Percentiles rank a stretch among this genome's conserved stretches.
phyloP scores from a whole-genome alignment of 345 rosid genomes.

The Melastoma malabathricum region DNA sequence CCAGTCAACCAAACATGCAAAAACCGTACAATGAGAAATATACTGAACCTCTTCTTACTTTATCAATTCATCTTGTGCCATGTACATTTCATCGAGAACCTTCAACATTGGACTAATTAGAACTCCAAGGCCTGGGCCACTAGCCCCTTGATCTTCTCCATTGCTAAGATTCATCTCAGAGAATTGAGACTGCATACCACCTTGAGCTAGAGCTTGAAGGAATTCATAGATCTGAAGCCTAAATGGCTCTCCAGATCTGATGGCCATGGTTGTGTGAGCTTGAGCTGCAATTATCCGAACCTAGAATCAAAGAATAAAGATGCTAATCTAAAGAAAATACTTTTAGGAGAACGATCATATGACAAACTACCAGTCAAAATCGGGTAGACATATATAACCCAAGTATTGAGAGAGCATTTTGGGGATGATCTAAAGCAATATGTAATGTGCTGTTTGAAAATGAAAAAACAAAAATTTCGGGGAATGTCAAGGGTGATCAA shows the following conservation, averaged over 20 bases:
- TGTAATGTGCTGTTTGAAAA: no score
- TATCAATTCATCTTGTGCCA: slow-evolving; percentile 91
- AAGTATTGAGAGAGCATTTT: no score
- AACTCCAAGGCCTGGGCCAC: slow-evolving; percentile 97
- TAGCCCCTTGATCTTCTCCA: slow-evolving; percentile 99
- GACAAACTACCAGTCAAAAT: no score
- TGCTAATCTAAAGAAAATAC: background rate
- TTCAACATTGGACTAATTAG: slow-evolving; percentile 85
- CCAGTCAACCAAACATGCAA: slow-evolving; percentile 1
- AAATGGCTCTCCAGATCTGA: slow-evolving; percentile 97
- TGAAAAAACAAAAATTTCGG: no score
- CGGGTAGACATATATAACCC: no score
- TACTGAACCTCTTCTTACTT: slow-evolving; percentile 35
- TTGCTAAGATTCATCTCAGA: slow-evolving; percentile 95
- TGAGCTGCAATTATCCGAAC: slow-evolving; percentile 92
- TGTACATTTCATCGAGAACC: slow-evolving; percentile 94
- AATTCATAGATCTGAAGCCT: slow-evolving; percentile 97
- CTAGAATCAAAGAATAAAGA: slow-evolving; percentile 21
- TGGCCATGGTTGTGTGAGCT: slow-evolving; percentile 97
- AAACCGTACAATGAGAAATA: slow-evolving; percentile 4
- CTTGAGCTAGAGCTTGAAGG: slow-evolving; percentile 85
- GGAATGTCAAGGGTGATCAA: no score
- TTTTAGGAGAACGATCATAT: background rate
- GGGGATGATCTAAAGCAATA: no score
- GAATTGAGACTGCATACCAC: slow-evolving; percentile 96